Base-by-base conservation (phyloP, 352 stramenopile genomes). In the Globisporangium emineosum region DNA sequence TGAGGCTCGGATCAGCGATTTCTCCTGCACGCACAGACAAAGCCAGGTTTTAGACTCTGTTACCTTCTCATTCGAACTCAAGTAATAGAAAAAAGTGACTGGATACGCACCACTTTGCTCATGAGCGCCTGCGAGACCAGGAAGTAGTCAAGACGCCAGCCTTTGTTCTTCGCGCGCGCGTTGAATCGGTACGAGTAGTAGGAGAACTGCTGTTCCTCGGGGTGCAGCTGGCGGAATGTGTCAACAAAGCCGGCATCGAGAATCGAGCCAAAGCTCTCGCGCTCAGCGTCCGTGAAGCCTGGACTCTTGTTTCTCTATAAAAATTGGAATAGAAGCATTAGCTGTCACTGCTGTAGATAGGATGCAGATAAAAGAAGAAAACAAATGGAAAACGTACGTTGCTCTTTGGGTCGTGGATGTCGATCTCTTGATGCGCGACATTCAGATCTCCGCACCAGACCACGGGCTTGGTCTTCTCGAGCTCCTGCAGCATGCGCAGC, bases 71-170 rank as follows among this genome's bases (percentile, higher is more conserved):
- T 45, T 6, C 15, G 15, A 8, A 5, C 37, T 45, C 37, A 45
- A 45, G 17, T 7, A 4, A 9, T 45, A 9, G 37, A 45, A 45
- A 45, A 2, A 8, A 19, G 13, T 5, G 37, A 45, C 19, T n/a
- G 37, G 3, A n/a, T 8, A 79, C 80, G 63, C 71, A 93, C 84
- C 72, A 95, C 82, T 40, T 69, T 66, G 4, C 66, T 55, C 64
- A 91, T 64, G 27, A 95, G 71, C 23, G 67, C 52, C 60, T 86
- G 59, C 5, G 84, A 95, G 27, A 88, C 70, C 27, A 95, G 77
- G 67, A 95, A 92, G 60, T 95, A 95, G 70, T 95, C 86, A 21
- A 95, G 62, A 7, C 86, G 83, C 86, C 86, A 95, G n/a, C 86
- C 86, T 55, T 93, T 95, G 72, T 93, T 93, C 71, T 92, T 90